Percentiles rank a stretch among this genome's conserved stretches.
phyloP scores from a whole-genome alignment of 169 alveolate species.

The Perkinsus chesapeaki region DNA sequence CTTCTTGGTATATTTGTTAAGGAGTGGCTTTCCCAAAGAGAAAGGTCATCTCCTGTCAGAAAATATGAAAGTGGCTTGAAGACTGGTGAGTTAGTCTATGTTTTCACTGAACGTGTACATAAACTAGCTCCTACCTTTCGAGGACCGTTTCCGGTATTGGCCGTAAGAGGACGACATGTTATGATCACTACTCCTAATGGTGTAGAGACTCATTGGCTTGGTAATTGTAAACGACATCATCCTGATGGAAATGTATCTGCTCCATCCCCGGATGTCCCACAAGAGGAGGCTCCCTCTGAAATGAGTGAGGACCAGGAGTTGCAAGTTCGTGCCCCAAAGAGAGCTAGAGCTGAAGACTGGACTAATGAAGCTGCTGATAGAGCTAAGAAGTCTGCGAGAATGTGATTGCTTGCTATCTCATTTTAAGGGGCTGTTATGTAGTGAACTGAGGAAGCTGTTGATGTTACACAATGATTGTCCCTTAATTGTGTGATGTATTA shows the following conservation, averaged over 20 bases:
- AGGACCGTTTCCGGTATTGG: background rate
- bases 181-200: background rate
- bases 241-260: background rate
- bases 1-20: background rate
- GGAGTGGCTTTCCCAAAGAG: background rate
- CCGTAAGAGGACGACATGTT: background rate
- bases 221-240: background rate
- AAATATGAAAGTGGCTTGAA: background rate
- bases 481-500: background rate
- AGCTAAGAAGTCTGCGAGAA: background rate
- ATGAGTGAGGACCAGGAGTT: background rate
- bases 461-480: background rate
- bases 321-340: background rate
- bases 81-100: background rate
- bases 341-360: background rate
- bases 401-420: background rate
- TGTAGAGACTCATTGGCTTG: conserved; percentile 1
- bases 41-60: background rate
- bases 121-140: background rate
- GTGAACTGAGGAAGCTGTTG: background rate
- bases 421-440: background rate
- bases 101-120: background rate
- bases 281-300: background rate
- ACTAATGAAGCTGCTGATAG: background rate
- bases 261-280: background rate